Evolutionary conservation across 164 flowering plant species (phyloP).

Genomic region (Vitis vinifera): ASM3070453v1 NC_081812.1:18750001-18750500

Average conservation of each 20-base stretch:
- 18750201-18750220: background rate
- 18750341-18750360: conserved; percentile 95
- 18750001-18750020: conserved; percentile 88
- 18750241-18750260: conserved; percentile 92
- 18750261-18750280: conserved; percentile 85
- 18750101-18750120: too few relatives aligned
- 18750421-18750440: conserved; percentile 97
- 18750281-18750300: conserved; percentile 96
- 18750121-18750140: too few relatives aligned
- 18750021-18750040: conserved; percentile 71
- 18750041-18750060: conserved; percentile 64
- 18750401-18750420: conserved; percentile 78
- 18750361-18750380: conserved; percentile 98
- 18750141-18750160: background rate
- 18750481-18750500: background rate
- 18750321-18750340: conserved; percentile 71
- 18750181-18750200: background rate
- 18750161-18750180: too few relatives aligned
- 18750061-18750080: conserved; percentile 79
- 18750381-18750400: conserved; percentile 79
- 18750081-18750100: conserved; percentile 52
- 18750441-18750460: conserved; percentile 89
- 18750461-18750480: background rate
- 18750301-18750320: conserved; percentile 83
- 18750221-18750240: conserved; percentile 79